A percentile compares a stretch with the other conserved stretches of the same genome.
These are phyloP conservation scores for Tetracladium marchalianum DNA, from an alignment of 495 filamentous ascomycete species.

Conservation along the genomic window DNA sequence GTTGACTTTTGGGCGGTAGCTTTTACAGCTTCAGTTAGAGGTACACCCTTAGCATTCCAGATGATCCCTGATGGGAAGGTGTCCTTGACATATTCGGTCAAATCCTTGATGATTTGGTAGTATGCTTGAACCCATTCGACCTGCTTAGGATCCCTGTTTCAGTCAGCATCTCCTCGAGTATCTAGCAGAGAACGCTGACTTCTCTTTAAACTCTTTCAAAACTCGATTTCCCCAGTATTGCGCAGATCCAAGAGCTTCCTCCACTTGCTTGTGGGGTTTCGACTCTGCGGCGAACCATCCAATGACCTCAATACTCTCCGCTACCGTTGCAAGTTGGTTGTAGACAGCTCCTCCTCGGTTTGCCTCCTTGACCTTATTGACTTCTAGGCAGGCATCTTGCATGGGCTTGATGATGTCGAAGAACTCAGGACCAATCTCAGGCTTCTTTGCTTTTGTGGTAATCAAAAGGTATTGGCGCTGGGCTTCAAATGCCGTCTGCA, in stretches of 20 bases:
- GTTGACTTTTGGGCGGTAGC: conserved; percentile 36
- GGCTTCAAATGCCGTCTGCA: conserved; percentile 48
- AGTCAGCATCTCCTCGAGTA: conserved; percentile 4
- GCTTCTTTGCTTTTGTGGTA: conserved; percentile 86
- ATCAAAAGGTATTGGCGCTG: conserved; percentile 82
- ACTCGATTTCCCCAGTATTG: conserved; percentile 91
- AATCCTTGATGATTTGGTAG: conserved; percentile 74
- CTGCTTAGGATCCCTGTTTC: conserved; percentile 58
- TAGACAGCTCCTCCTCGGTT: conserved; percentile 62
- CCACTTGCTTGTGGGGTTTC: conserved; percentile 73
- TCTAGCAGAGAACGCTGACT: conserved; percentile 39
- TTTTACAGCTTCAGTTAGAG: conserved; percentile 59
- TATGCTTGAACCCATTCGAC: conserved; percentile 81
- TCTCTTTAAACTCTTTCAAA: conserved; percentile 80
- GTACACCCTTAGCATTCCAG: conserved; percentile 79
- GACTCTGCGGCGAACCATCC: conserved; percentile 74
- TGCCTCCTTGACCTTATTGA: conserved; percentile 67
- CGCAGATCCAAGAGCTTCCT: conserved; percentile 65
- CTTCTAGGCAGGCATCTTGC: conserved; percentile 71
- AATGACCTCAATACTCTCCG: conserved; percentile 76
- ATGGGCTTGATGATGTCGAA: conserved; percentile 55
- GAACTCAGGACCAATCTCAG: conserved; percentile 53
- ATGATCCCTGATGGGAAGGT: conserved; percentile 69
- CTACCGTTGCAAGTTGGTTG: conserved; percentile 74
- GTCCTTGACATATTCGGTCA: conserved; percentile 70